phyloP scores from a whole-genome alignment of 208 protist species.

The Trypanosoma vivax region DNA sequence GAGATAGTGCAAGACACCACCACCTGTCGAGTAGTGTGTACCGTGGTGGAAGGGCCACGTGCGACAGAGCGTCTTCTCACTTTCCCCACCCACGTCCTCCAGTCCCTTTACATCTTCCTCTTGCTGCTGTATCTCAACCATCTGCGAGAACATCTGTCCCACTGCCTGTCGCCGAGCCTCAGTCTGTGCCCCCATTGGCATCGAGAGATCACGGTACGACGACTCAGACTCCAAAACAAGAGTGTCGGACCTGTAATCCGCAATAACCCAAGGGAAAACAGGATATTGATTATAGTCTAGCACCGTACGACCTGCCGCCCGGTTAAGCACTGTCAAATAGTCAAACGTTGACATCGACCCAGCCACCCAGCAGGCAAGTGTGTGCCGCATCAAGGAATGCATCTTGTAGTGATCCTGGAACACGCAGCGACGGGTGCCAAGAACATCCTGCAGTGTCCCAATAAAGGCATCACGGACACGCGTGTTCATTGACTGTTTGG shows the following conservation, averaged over 20 bases:
- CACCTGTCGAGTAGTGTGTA: constrained; percentile 96
- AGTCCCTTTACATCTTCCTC: constrained; percentile 3
- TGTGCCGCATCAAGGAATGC: constrained; percentile 38
- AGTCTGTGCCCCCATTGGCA: constrained; percentile 95
- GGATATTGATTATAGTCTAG: constrained; percentile 94
- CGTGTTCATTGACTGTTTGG: constrained; percentile 82
- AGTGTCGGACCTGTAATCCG: constrained; percentile 73
- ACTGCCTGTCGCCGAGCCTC: constrained; percentile 65
- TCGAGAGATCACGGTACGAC: constrained; percentile 90
- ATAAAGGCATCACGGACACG: constrained; percentile 67
- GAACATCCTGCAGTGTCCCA: constrained; percentile 47
- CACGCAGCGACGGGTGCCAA: constrained; percentile 24
- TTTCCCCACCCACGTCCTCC: constrained; percentile 32
- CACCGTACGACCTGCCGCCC: constrained; percentile 78
- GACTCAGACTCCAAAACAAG: constrained; percentile 60
- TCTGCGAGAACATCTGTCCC: constrained; percentile 65
- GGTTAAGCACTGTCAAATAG: constrained; percentile 92
- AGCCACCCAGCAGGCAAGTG: constrained; percentile 87
- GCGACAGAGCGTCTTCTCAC: constrained; percentile 12
- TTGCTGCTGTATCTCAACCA: constrained; percentile 12
- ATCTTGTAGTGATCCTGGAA: constrained; percentile 65
- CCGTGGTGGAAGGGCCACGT: constrained; percentile 94
- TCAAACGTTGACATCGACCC: constrained; percentile 91
- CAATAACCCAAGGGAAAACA: constrained; percentile 94
- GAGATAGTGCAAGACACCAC: constrained; percentile 94